Conservation (phyloP, 305 asterid genomes). For the Andrographis paniculata region DNA sequence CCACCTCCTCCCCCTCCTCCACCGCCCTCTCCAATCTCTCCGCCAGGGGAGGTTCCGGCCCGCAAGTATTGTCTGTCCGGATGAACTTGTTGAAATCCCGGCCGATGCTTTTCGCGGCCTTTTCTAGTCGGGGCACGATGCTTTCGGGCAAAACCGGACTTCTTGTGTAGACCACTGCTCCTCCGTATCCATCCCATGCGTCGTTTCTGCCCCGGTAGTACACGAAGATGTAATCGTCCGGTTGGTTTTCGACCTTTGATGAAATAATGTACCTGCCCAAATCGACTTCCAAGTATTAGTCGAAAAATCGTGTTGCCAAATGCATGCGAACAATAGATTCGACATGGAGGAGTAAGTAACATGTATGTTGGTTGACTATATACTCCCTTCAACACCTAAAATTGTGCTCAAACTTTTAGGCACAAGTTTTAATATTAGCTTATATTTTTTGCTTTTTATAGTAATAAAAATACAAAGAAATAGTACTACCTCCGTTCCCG, state of each 20-base stretch:
- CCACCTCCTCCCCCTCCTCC: slow-evolving; percentile 80
- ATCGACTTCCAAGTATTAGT: too few species aligned
- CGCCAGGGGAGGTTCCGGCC: slow-evolving; percentile 89
- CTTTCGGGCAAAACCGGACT: slow-evolving; percentile 67
- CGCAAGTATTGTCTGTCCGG: slow-evolving; percentile 71
- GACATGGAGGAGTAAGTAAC: too few species aligned
- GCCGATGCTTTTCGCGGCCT: slow-evolving; percentile 64
- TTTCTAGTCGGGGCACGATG: slow-evolving; percentile 66
- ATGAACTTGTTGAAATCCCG: slow-evolving; percentile 61
- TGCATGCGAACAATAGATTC: too few species aligned
- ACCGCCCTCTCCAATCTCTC: slow-evolving; percentile 89
- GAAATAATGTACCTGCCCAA: slow-evolving; percentile 78
- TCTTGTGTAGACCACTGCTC: slow-evolving; percentile 80
- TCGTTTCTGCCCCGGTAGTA: slow-evolving; percentile 85
- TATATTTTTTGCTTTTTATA: too few species aligned
- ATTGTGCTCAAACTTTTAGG: too few species aligned
- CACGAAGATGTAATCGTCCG: slow-evolving; percentile 79
- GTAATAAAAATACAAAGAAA: too few species aligned
- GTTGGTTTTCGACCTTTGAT: slow-evolving; percentile 53
- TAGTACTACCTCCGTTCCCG: too few species aligned
- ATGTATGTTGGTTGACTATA: too few species aligned
- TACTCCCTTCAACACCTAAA: too few species aligned
- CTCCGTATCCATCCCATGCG: slow-evolving; percentile 98
- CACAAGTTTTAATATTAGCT: too few species aligned
- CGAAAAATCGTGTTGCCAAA: too few species aligned